Base-by-base conservation (phyloP, 2,329 filamentous ascomycete species). In the Penicillium sp. region DNA sequence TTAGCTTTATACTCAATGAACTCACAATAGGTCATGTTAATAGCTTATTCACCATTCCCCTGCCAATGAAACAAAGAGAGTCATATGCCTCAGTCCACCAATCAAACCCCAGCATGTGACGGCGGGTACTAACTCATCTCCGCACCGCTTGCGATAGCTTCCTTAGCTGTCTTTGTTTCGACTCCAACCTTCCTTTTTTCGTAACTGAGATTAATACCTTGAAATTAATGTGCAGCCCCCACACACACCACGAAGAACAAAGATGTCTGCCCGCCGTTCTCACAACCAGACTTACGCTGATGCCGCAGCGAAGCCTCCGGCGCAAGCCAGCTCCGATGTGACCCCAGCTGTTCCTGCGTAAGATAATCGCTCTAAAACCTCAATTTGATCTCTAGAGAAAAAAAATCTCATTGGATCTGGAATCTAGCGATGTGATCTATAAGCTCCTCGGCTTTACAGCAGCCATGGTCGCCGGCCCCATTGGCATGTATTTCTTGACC, bases 361-460 rank as follows among this genome's bases (percentile, higher is more conserved):
- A 73, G 86, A 78, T 14, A 13, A 49, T 42, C 36, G 9, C 36
- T 18, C 18, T 27, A 30, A 11, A 34, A 47, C 18, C 47, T 32
- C 29, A 27, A n/a, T 1, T 18, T 11, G 9, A 5, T 35, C 10
- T 7, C 35, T 19, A 11, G 40, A 23, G 7, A 7, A 30, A 8
- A 30, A 19, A n/a, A 18, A 35, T 19, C 51, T 59, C 32, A 63
- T 41, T 30, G n/a, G 23, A 3, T 16, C n/a, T 23, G 55, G 38
- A 47, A 91, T 41, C 19, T 51, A 72, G 91, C 53, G 81, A 88
- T 68, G 91, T 97, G 61, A 94, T 99, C 61, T 77, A 87, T 68
- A 99, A 97, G 77, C 85, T 99, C 18, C 81, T 97, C 14, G 86
- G 83, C 60, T 97, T 97, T 76, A 96, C 92, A 0, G 78, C 92